These are phyloP conservation scores for Lipomyces sp. DNA, from an alignment of 805 yeast genomes.

Conservation along the genomic window DNA sequence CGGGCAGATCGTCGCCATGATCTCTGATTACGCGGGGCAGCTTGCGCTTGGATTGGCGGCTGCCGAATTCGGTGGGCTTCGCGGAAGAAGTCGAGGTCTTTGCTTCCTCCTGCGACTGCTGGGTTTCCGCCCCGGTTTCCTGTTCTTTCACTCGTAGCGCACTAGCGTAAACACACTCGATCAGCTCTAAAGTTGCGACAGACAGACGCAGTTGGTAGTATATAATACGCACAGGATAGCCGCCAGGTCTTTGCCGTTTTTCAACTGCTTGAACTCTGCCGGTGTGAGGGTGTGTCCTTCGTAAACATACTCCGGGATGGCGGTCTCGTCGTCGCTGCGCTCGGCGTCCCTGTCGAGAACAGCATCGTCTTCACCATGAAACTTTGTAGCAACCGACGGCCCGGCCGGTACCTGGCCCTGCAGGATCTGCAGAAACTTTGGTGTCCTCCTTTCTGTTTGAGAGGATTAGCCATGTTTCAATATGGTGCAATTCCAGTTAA, in stretches of 20 bases:
- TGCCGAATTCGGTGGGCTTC: too few relatives aligned
- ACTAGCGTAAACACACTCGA: too few relatives aligned
- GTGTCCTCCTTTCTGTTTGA: conserved; percentile 16
- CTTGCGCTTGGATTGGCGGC: too few relatives aligned
- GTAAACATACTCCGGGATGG: conserved; percentile 18
- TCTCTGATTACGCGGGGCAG: background rate
- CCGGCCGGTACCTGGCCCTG: conserved; percentile 20
- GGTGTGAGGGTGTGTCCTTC: conserved; percentile 20
- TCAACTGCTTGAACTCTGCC: conserved; percentile 20
- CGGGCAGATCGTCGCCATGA: background rate
- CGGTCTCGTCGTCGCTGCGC: conserved; percentile 11
- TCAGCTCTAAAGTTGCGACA: too few relatives aligned
- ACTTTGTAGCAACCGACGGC: conserved; percentile 14
- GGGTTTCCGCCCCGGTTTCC: too few relatives aligned
- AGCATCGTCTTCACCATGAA: background rate
- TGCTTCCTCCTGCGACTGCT: too few relatives aligned
- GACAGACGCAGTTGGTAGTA: too few relatives aligned
- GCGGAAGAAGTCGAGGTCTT: too few relatives aligned
- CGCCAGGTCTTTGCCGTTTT: conserved; percentile 11
- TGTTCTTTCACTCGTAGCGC: background rate
- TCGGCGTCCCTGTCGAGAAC: background rate
- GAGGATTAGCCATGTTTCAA: too few relatives aligned
- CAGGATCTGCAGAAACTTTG: conserved; percentile 18
- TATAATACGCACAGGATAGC: conserved; percentile 18
- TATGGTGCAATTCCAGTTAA: too few relatives aligned